Percentiles rank a stretch among this genome's conserved stretches.
phyloP scores from a whole-genome alignment of 129 eudicot genomes.

The Flaveria linearis region DNA sequence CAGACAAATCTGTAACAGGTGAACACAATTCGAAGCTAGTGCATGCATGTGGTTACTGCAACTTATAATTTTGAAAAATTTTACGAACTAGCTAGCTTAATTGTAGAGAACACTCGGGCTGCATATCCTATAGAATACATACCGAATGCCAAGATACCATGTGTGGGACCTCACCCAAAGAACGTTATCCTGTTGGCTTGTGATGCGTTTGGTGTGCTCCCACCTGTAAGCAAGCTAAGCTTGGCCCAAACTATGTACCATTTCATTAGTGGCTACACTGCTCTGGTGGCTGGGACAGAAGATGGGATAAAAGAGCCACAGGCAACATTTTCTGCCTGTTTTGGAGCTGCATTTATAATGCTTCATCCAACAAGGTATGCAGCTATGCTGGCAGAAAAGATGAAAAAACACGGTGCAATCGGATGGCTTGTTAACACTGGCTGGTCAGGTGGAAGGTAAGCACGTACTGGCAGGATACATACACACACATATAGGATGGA shows the following conservation, averaged over 20 bases:
- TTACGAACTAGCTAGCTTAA: background rate
- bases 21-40: background rate
- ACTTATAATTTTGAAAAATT: background rate
- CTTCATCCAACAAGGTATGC: constrained; percentile 80
- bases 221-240: constrained; percentile 81
- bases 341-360: constrained; percentile 92
- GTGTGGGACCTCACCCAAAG: constrained; percentile 94
- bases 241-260: constrained; percentile 82
- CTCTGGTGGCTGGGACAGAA: constrained; percentile 83
- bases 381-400: constrained; percentile 83
- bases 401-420: constrained; percentile 94
- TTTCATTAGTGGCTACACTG: constrained; percentile 85
- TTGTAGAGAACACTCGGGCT: constrained; percentile 88
- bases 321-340: constrained; percentile 84
- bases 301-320: constrained; percentile 80
- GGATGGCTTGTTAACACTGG: constrained; percentile 99
- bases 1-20: constrained; percentile 90
- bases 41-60: too few species aligned
- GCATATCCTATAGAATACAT: constrained; percentile 92
- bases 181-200: constrained; percentile 88
- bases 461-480: background rate
- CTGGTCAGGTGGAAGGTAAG: constrained; percentile 98
- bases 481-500: background rate
- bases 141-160: constrained; percentile 86
- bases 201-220: constrained; percentile 84